Conservation (phyloP, 2,329 filamentous ascomycete species). For the Endocalyx cinctus region DNA sequence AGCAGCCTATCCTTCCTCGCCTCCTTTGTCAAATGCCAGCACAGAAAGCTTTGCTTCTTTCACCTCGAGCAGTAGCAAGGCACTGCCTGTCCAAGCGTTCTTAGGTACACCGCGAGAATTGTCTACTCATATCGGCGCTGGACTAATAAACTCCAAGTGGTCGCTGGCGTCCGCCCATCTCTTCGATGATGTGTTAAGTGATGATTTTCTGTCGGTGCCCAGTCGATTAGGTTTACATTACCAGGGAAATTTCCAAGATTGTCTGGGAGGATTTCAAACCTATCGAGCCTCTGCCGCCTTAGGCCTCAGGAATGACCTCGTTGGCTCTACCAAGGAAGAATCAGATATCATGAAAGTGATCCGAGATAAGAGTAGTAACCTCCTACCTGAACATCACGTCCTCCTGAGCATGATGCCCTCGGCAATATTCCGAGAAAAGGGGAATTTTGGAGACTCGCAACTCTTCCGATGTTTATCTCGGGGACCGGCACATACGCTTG, state of each 20-base stretch:
- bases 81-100: slow-evolving; percentile 80
- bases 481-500: slow-evolving; percentile 62
- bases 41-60: slow-evolving; percentile 69
- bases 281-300: slow-evolving; percentile 89
- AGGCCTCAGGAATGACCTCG: slow-evolving; percentile 84
- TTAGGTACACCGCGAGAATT: slow-evolving; percentile 88
- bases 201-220: slow-evolving; percentile 88
- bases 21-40: slow-evolving; percentile 58
- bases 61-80: slow-evolving; percentile 51
- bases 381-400: slow-evolving; percentile 78
- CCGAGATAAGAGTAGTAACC: slow-evolving; percentile 72
- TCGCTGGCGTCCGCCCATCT: slow-evolving; percentile 87
- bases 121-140: slow-evolving; percentile 68
- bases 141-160: slow-evolving; percentile 74
- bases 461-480: slow-evolving; percentile 73
- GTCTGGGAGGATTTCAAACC: slow-evolving; percentile 90
- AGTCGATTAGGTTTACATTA: slow-evolving; percentile 87
- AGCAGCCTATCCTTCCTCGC: slow-evolving; percentile 77
- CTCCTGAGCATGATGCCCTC: slow-evolving; percentile 79
- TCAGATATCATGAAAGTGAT: slow-evolving; percentile 92
- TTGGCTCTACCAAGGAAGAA: slow-evolving; percentile 81
- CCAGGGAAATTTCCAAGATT: slow-evolving; percentile 94
- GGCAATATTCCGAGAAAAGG: slow-evolving; percentile 75
- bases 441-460: slow-evolving; percentile 71
- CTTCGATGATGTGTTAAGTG: slow-evolving; percentile 81